phyloP scores from a whole-genome alignment of 2,329 filamentous ascomycete genomes.

The Trichoderma koningii region DNA sequence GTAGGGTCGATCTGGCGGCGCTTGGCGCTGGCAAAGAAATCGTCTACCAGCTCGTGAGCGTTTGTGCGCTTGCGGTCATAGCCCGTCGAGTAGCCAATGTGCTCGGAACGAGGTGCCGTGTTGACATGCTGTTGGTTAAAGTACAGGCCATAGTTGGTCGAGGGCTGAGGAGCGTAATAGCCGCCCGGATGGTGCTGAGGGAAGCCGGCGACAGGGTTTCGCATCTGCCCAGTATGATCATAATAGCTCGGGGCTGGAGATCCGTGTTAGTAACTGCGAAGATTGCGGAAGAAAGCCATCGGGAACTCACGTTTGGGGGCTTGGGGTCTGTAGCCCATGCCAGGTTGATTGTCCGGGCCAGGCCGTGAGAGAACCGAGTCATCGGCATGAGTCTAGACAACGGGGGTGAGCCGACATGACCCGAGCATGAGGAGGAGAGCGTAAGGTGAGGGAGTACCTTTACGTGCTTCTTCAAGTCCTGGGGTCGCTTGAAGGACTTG shows the following conservation, averaged over 20 bases:
- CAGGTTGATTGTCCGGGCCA: conserved; percentile 54
- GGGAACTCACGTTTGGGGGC: conserved; percentile 54
- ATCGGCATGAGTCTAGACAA: conserved; percentile 77
- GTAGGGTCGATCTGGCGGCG: conserved; percentile 84
- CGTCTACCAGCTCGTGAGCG: conserved; percentile 82
- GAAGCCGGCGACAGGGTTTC: conserved; percentile 57
- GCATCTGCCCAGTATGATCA: conserved; percentile 66
- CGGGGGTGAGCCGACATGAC: conserved; percentile 31
- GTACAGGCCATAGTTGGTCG: conserved; percentile 71
- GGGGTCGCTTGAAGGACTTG: conserved; percentile 98
- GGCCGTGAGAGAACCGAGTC: conserved; percentile 73
- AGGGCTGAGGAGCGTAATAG: conserved; percentile 61
- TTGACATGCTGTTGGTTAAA: conserved; percentile 68
- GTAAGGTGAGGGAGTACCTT: conserved; percentile 56
- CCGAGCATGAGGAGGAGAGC: not conserved
- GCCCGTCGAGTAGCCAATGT: conserved; percentile 62
- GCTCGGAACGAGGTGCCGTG: conserved; percentile 56
- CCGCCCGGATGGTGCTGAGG: conserved; percentile 55
- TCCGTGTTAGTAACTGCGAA: not conserved
- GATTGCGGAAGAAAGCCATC: not conserved
- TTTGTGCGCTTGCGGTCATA: conserved; percentile 82
- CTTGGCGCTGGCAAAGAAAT: conserved; percentile 93
- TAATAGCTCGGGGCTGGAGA: conserved; percentile 59
- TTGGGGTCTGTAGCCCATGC: conserved; percentile 58
- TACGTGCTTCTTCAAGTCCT: conserved; percentile 99